These are phyloP conservation scores for Mucor ambiguus DNA, from an alignment of 371 early-diverging fungal genomes.

Conservation along the genomic window DNA sequence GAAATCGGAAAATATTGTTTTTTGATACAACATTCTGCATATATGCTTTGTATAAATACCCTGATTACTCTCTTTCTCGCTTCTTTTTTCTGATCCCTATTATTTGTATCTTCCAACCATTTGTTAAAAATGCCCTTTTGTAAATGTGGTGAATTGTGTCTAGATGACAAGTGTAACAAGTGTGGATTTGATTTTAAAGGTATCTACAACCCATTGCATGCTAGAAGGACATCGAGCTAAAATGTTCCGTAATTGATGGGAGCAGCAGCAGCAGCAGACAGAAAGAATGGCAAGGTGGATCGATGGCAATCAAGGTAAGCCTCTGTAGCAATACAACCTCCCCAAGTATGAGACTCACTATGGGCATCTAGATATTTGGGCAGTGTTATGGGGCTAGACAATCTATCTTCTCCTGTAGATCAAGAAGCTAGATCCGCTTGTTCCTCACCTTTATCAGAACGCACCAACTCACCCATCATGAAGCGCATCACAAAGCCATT, in stretches of 20 bases:
- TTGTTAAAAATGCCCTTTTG: slow-evolving; percentile 37
- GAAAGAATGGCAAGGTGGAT: slow-evolving; percentile 7
- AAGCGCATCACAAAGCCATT: slow-evolving; percentile 14
- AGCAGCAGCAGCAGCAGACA: neutral
- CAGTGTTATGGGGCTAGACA: slow-evolving; percentile 18
- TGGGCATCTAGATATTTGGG: slow-evolving; percentile 7
- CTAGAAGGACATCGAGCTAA: neutral
- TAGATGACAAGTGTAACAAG: slow-evolving; percentile 31
- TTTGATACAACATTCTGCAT: neutral
- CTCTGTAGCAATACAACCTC: too few species aligned
- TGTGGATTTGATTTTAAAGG: slow-evolving; percentile 28
- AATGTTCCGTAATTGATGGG: neutral
- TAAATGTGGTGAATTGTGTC: slow-evolving; percentile 43
- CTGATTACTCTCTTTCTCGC: neutral
- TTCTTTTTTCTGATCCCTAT: neutral
- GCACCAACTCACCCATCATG: slow-evolving; percentile 7
- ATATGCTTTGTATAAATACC: neutral
- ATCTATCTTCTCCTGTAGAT: neutral
- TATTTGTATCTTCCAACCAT: neutral
- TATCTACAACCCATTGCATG: neutral
- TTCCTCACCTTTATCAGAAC: slow-evolving; percentile 15
- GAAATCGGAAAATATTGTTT: slow-evolving; percentile 8
- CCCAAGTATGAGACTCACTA: neutral
- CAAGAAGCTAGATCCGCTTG: slow-evolving; percentile 3
- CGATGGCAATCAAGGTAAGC: slow-evolving; percentile 27